Evolutionary conservation across 345 rosid species (phyloP).

Genomic region (Ceriops zippeliana): DNA sequence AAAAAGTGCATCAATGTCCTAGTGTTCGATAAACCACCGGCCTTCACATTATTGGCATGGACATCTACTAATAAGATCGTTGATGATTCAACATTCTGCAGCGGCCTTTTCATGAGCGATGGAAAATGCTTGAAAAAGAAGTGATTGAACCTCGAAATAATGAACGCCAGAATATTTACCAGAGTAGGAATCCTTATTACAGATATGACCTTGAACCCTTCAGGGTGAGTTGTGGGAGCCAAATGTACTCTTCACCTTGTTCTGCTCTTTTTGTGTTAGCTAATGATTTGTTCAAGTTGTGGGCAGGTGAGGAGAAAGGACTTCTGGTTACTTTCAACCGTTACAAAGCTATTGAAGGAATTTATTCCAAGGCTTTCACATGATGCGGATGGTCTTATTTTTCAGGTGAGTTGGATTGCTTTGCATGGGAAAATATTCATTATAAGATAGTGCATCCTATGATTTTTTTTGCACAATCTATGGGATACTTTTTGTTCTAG

Average conservation of each 20-base stretch:
- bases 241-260: background rate
- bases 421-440: background rate
- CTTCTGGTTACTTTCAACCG: conserved; percentile 86
- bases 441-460: too few species aligned
- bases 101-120: conserved; percentile 88
- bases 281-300: conserved; percentile 16
- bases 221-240: conserved; percentile 49
- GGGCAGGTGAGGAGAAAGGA: conserved; percentile 90
- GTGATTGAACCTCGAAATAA: conserved; percentile 79
- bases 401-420: conserved; percentile 56
- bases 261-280: conserved; percentile 14
- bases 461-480: too few species aligned
- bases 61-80: conserved; percentile 17
- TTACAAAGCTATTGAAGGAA: conserved; percentile 71
- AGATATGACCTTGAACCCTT: conserved; percentile 91
- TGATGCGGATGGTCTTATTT: conserved; percentile 91
- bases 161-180: conserved; percentile 61
- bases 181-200: conserved; percentile 60
- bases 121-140: conserved; percentile 90
- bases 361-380: conserved; percentile 90
- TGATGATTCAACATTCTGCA: conserved; percentile 34
- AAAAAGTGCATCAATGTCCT: too few species aligned
- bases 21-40: too few species aligned
- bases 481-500: too few species aligned
- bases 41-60: background rate